Conservation (phyloP, 2,329 filamentous ascomycete genomes). For the Nakataea oryzae region DNA sequence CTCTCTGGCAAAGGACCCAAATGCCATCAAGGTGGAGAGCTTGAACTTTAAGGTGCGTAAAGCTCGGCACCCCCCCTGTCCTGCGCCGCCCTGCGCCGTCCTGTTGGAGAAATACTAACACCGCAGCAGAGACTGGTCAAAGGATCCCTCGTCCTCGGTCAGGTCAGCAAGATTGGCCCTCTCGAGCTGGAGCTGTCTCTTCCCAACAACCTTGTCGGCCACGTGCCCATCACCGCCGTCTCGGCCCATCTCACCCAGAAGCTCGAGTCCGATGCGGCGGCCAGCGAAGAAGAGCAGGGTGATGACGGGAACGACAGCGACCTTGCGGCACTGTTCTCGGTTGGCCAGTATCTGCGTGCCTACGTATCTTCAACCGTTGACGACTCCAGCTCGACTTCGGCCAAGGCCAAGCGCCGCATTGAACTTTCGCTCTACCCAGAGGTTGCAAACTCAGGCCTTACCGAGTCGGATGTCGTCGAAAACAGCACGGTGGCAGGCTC, state of each 20-base stretch:
- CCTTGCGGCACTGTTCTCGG: conserved; percentile 61
- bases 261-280: conserved; percentile 55
- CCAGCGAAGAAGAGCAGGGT: conserved; percentile 43
- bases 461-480: conserved; percentile 59
- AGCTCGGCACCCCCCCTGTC: too few species aligned
- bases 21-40: conserved; percentile 66
- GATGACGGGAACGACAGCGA: conserved; percentile 53
- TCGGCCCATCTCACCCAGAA: conserved; percentile 69
- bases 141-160: conserved; percentile 80
- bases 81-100: neutral
- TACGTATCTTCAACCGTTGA: conserved; percentile 72
- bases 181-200: conserved; percentile 73
- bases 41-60: conserved; percentile 75
- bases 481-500: conserved; percentile 80
- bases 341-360: conserved; percentile 83
- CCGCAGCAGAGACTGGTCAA: conserved; percentile 60
- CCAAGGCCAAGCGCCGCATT: conserved; percentile 67
- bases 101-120: conserved; percentile 1
- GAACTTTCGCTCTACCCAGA: conserved; percentile 77
- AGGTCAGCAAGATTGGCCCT: conserved; percentile 70
- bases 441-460: conserved; percentile 66
- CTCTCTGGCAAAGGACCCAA: conserved; percentile 35
- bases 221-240: conserved; percentile 84
- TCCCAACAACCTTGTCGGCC: conserved; percentile 87
- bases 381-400: conserved; percentile 29